Base-by-base conservation (phyloP, 345 rosid genomes). In the Durio zibethinus region DNA sequence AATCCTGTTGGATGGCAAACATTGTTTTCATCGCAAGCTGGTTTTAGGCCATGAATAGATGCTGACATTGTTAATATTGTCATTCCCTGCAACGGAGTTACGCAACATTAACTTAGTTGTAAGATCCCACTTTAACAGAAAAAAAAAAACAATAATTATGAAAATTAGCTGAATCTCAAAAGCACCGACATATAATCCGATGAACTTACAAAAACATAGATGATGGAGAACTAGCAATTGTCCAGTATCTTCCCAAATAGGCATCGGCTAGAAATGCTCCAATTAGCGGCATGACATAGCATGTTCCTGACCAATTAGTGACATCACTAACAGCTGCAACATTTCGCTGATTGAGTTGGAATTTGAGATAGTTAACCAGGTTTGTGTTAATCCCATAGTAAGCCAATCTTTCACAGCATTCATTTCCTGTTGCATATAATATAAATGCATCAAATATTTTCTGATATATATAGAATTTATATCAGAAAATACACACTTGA, bases 231-330 rank as follows among this genome's bases (percentile, higher is more conserved):
- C 77, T 64, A 36, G 90, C 86, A 72, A 90, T 89, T 2, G 90
- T 90, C 90, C 90, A 82, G 29, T 85, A 92, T 85, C 94, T 79
- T 62, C 89, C 97, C 81, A 87, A 70, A 67, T 84, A 90, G 20
- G 92, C 84, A 81, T 91, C 89, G 14, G 91, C 92, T 10, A 87
- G 66, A 64, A 92, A 77, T 40, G 94, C 92, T 35, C 90, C 92
- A 23, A 89, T 54, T 42, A 89, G 80, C n/a, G 92, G 91, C 84
- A 83, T 87, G 65, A 83, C 81, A 25, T 87, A 90, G 76, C 92
- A 86, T 1, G 89, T 84, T 2, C 97, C 94, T 1, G 89, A 85
- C 92, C 94, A 89, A 52, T 82, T 90, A 33, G 83, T 83, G 76
- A 90, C 94, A 36, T 85, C 82, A 45, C 82, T 87, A 50, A 86